Conservation (phyloP, 257 asterid species). For the Solanum megistacrolobum region DNA sequence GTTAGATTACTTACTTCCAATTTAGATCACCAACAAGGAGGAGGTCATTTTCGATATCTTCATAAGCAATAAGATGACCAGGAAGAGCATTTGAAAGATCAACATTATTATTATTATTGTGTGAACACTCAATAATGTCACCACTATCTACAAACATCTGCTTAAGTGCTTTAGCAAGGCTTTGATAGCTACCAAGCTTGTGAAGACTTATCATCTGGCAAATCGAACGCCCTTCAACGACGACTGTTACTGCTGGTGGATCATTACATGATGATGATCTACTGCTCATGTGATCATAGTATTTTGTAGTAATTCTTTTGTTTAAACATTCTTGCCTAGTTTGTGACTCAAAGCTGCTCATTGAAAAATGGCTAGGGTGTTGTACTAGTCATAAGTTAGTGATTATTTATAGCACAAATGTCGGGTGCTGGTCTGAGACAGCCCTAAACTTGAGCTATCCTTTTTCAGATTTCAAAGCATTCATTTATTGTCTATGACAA, state of each 20-base stretch:
- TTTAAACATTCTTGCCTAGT: constrained; percentile 37
- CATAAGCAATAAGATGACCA: constrained; percentile 67
- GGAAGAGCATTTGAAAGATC: constrained; percentile 75
- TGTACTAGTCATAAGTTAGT: neutral
- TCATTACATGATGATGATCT: constrained; percentile 6
- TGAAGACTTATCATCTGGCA: constrained; percentile 77
- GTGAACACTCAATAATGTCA: neutral
- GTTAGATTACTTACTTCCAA: constrained; percentile 44
- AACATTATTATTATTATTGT: neutral
- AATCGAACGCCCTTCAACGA: constrained; percentile 69
- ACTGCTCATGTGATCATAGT: neutral
- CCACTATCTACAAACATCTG: constrained; percentile 49
- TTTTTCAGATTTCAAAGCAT: constrained; percentile 28
- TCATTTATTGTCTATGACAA: constrained; percentile 20
- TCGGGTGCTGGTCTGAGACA: constrained; percentile 48
- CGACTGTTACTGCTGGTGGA: constrained; percentile 76
- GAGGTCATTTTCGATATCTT: constrained; percentile 80
- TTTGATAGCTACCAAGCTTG: constrained; percentile 45
- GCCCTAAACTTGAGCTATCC: constrained; percentile 25
- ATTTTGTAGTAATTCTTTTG: constrained; percentile 1
- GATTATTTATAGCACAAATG: constrained; percentile 37
- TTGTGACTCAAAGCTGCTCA: constrained; percentile 42
- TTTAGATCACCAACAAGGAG: constrained; percentile 78
- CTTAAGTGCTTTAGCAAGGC: constrained; percentile 52
- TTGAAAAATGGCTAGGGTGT: constrained; percentile 1